phyloP scores from a whole-genome alignment of 768 basidiomycete genomes.

The Hericium rajendrae region DNA sequence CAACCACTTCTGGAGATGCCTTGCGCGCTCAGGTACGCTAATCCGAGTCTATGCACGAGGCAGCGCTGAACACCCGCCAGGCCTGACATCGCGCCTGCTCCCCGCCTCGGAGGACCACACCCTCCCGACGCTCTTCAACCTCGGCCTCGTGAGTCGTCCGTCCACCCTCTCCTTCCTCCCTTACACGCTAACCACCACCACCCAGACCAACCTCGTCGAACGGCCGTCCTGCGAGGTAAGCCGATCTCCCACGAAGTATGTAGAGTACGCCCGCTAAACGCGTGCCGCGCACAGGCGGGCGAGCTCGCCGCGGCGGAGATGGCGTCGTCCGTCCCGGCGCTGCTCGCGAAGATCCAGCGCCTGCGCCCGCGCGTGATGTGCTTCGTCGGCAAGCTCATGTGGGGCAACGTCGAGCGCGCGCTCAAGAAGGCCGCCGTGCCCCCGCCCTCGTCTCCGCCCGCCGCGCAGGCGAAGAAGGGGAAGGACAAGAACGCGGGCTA shows the following conservation, averaged over 20 bases:
- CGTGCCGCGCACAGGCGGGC: slow-evolving; percentile 29
- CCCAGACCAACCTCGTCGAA: slow-evolving; percentile 67
- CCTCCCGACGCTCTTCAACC: slow-evolving; percentile 44
- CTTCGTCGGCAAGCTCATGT: slow-evolving; percentile 71
- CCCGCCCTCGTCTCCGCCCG: neutral
- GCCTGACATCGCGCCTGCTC: slow-evolving; percentile 45
- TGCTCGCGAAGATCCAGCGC: slow-evolving; percentile 49
- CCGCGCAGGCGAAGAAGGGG: neutral
- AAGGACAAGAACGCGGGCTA: neutral
- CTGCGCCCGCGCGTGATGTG: slow-evolving; percentile 60
- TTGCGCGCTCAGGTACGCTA: slow-evolving; percentile 49
- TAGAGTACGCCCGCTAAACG: neutral
- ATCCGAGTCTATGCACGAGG: too few relatives aligned
- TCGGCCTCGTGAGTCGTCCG: slow-evolving; percentile 50
- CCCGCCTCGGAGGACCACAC: slow-evolving; percentile 49
- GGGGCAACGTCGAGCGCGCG: slow-evolving; percentile 30
- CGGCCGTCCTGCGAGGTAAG: slow-evolving; percentile 56
- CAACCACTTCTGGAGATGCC: slow-evolving; percentile 76
- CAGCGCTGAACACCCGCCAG: slow-evolving; percentile 14
- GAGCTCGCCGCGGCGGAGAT: slow-evolving; percentile 49
- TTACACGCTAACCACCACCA: too few relatives aligned
- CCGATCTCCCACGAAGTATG: neutral
- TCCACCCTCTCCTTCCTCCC: neutral
- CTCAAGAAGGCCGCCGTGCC: slow-evolving; percentile 19
- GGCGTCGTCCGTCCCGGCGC: slow-evolving; percentile 38